Evolutionary conservation across 768 basidiomycete genomes (phyloP).

Genomic region (Mycena alexandri): DNA sequence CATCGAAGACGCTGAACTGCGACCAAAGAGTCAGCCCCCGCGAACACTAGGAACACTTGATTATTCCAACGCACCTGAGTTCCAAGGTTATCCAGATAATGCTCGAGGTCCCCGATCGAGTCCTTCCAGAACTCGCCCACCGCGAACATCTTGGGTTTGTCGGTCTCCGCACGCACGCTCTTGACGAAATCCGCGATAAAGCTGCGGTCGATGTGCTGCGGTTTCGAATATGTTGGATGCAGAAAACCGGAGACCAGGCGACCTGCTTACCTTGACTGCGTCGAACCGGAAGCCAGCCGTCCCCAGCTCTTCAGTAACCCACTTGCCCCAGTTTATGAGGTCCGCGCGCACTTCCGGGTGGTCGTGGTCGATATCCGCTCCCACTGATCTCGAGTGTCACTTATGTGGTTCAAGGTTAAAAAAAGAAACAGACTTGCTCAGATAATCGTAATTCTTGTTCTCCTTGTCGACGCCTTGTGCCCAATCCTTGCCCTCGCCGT

Average conservation of each 20-base stretch:
- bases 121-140: slow-evolving; percentile 63
- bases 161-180: slow-evolving; percentile 51
- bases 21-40: slow-evolving; percentile 6
- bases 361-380: slow-evolving; percentile 65
- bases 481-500: slow-evolving; percentile 69
- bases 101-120: slow-evolving; percentile 42
- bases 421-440: slow-evolving; percentile 49
- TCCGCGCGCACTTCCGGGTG: slow-evolving; percentile 74
- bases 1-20: slow-evolving; percentile 76
- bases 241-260: no score
- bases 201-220: slow-evolving; percentile 48
- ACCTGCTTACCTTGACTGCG: slow-evolving; percentile 52
- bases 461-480: slow-evolving; percentile 72
- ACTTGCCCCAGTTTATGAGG: slow-evolving; percentile 68
- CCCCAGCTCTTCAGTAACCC: slow-evolving; percentile 56
- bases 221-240: no score
- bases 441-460: slow-evolving; percentile 73
- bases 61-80: slow-evolving; percentile 38
- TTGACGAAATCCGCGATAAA: slow-evolving; percentile 52
- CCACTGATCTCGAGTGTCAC: slow-evolving; percentile 29
- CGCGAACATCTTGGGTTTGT: slow-evolving; percentile 54
- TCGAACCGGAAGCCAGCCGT: slow-evolving; percentile 52
- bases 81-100: slow-evolving; percentile 40
- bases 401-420: background rate
- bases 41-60: no score